These are phyloP conservation scores for Thozetella sp. DNA, from an alignment of 495 filamentous ascomycete species.

Conservation along the genomic window DNA sequence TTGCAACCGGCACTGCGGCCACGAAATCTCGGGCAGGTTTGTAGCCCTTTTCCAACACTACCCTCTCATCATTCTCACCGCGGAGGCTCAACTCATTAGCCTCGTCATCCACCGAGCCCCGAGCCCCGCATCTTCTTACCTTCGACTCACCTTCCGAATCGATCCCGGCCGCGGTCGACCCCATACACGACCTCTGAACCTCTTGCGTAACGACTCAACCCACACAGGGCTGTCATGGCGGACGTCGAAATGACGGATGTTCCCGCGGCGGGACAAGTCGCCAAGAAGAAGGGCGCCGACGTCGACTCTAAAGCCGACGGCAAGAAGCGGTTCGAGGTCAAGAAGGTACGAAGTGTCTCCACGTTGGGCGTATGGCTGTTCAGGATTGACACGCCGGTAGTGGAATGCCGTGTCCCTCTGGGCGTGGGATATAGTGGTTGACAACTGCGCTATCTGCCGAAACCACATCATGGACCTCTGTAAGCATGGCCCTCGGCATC, in stretches of 20 bases:
- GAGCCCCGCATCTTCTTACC: neutral
- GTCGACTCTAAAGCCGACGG: constrained; percentile 62
- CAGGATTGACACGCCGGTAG: constrained; percentile 40
- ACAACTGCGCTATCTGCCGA: constrained; percentile 99
- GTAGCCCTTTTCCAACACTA: no score
- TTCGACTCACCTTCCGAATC: neutral
- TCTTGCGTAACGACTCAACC: constrained; percentile 1
- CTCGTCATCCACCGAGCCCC: neutral
- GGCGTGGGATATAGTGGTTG: constrained; percentile 99
- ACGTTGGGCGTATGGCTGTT: constrained; percentile 3
- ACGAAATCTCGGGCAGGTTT: no score
- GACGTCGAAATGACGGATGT: constrained; percentile 98
- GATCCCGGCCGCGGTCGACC: neutral
- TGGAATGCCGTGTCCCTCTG: constrained; percentile 99
- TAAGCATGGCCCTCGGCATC: constrained; percentile 39
- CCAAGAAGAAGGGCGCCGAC: constrained; percentile 60
- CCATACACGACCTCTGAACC: neutral
- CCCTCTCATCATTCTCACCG: neutral
- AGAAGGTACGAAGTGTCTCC: constrained; percentile 69
- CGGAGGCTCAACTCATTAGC: no score
- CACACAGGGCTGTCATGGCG: constrained; percentile 63
- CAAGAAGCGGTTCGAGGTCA: constrained; percentile 97
- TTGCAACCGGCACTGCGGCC: no score
- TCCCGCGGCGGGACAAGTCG: constrained; percentile 50
- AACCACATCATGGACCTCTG: constrained; percentile 99